These are phyloP conservation scores for Aspergillus ellipticus DNA, from an alignment of 495 filamentous ascomycete species.

Conservation along the genomic window DNA sequence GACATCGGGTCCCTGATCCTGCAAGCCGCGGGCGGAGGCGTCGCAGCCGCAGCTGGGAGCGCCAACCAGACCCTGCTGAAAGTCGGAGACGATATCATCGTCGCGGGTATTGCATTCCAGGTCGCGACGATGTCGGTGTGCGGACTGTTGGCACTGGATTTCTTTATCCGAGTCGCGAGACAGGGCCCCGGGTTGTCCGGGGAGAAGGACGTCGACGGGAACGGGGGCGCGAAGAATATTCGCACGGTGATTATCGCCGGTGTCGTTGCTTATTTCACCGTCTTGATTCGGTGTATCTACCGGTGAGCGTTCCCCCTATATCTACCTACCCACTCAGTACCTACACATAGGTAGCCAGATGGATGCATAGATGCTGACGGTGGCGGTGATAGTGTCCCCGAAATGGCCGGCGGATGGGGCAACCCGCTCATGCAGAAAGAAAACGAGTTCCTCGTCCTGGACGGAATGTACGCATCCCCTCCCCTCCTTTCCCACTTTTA, in stretches of 20 bases:
- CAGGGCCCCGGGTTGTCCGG: constrained; percentile 29
- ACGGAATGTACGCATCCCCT: constrained; percentile 45
- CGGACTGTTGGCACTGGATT: constrained; percentile 47
- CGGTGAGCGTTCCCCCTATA: constrained; percentile 34
- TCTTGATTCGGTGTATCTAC: constrained; percentile 65
- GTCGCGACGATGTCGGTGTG: constrained; percentile 60
- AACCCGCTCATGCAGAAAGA: constrained; percentile 65
- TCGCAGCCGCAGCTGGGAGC: constrained; percentile 25
- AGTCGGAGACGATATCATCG: constrained; percentile 56
- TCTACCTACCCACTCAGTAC: not conserved
- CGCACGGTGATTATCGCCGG: constrained; percentile 49
- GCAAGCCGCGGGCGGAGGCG: constrained; percentile 15
- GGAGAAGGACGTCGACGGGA: constrained; percentile 26
- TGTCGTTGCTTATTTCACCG: constrained; percentile 53
- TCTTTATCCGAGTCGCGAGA: constrained; percentile 40
- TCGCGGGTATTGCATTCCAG: constrained; percentile 69
- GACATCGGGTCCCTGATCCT: constrained; percentile 15
- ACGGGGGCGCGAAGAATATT: constrained; percentile 37
- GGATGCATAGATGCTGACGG: not conserved
- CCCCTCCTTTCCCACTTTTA: not conserved
- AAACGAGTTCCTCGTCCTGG: constrained; percentile 58
- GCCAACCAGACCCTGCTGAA: constrained; percentile 8
- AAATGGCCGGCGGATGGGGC: constrained; percentile 66
- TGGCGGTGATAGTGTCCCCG: constrained; percentile 20
- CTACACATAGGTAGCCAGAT: not conserved